A percentile compares a stretch with the other conserved stretches of the same genome.
These are phyloP conservation scores for Aspergillus sp. DNA, from an alignment of 2,329 filamentous ascomycete genomes.

Conservation along the genomic window DNA sequence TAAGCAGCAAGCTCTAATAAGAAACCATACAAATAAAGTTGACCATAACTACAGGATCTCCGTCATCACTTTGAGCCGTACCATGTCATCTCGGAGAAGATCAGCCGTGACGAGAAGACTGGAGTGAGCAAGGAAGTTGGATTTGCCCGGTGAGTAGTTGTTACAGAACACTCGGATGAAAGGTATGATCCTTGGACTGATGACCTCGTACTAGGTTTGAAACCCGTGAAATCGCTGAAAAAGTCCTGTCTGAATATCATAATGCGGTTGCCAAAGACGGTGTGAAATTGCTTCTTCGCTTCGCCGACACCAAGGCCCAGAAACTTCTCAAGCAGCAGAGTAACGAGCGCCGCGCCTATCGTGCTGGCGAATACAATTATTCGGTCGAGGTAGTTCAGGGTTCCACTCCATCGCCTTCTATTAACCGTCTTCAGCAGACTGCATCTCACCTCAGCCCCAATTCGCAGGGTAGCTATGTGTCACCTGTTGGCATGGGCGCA, in stretches of 20 bases:
- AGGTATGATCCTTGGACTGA: conserved; percentile 8
- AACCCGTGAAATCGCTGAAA: conserved; percentile 81
- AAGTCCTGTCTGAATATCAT: conserved; percentile 84
- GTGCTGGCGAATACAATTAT: conserved; percentile 88
- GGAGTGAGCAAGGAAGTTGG: conserved; percentile 95
- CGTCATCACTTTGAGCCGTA: conserved; percentile 59
- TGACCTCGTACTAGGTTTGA: conserved; percentile 68
- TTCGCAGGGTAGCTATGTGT: conserved; percentile 46
- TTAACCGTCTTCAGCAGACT: conserved; percentile 44
- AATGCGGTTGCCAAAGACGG: conserved; percentile 77
- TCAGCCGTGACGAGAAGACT: conserved; percentile 80
- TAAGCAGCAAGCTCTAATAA: conserved; percentile 45
- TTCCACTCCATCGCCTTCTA: conserved; percentile 46
- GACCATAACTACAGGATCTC: conserved; percentile 61
- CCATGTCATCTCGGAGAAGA: conserved; percentile 86
- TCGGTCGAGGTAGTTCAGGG: conserved; percentile 50
- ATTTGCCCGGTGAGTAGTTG: conserved; percentile 74
- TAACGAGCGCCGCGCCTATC: conserved; percentile 90
- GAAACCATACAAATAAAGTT: conserved; percentile 13
- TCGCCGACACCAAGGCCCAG: conserved; percentile 93
- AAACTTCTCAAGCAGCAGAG: conserved; percentile 97
- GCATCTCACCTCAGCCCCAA: conserved; percentile 44
- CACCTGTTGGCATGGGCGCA: conserved; percentile 43
- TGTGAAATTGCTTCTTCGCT: conserved; percentile 88
- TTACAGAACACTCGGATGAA: background rate